Percentiles rank a stretch among this genome's conserved stretches.
phyloP scores from a whole-genome alignment of 768 basidiomycete species.

The Hericium rajendrae region DNA sequence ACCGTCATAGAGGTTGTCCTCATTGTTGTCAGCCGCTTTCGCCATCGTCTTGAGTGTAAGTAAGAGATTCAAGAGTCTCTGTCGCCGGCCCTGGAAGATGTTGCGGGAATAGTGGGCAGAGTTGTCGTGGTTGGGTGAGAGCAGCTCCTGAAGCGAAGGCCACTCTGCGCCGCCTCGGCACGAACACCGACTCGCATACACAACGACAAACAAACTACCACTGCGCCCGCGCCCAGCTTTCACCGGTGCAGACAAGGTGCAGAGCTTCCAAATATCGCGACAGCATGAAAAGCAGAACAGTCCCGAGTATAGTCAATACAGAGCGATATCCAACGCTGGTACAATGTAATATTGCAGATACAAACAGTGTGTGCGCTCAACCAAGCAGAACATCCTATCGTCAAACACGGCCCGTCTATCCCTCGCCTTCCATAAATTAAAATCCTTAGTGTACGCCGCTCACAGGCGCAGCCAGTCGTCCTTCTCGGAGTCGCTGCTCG shows the following conservation, averaged over 20 bases:
- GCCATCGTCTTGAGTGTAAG: constrained; percentile 4
- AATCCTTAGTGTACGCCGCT: constrained; percentile 34
- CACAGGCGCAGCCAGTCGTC: constrained; percentile 17
- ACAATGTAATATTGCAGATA: constrained; percentile 3
- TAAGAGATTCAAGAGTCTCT: too few relatives aligned
- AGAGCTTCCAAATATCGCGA: neutral
- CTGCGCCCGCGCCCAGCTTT: neutral
- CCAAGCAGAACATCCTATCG: constrained; percentile 5
- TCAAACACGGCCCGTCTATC: constrained; percentile 32
- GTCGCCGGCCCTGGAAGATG: too few relatives aligned
- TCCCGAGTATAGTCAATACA: neutral
- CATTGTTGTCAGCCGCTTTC: constrained; percentile 7
- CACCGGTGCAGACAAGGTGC: too few relatives aligned
- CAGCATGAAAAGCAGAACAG: neutral
- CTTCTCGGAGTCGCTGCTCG: constrained; percentile 45
- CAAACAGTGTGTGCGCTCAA: neutral
- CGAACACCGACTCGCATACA: neutral
- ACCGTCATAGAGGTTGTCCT: constrained; percentile 16
- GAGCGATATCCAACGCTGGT: neutral
- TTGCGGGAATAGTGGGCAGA: too few relatives aligned
- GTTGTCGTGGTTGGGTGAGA: neutral
- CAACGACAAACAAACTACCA: neutral
- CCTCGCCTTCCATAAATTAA: constrained; percentile 51
- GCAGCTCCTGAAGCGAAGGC: neutral
- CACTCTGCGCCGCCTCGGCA: neutral